Base-by-base conservation (phyloP, 306 rosid genomes). In the Cucurbita moschata region DNA sequence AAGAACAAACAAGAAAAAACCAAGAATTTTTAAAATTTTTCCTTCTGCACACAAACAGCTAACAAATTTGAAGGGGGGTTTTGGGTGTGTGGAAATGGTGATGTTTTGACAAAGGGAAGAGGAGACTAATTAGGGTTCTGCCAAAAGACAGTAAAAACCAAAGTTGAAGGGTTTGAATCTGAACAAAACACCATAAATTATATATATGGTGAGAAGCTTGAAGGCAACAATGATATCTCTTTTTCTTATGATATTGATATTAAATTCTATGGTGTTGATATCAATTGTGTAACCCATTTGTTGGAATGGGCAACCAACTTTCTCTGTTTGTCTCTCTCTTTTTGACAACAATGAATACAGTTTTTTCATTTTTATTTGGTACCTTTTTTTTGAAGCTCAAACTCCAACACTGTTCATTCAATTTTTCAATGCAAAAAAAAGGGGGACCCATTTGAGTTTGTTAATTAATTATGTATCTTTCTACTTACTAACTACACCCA, bases 81-180 rank as follows among this genome's bases (percentile, higher is more conserved):
- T 79, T 85, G n/a, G 37, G 79, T 75, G 85, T 75, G 46, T 50
- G 1, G 1, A 72, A 81, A 54, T 18, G 26, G 7, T 18, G 11
- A 77, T 76, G 72, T 26, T 76, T 77, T 70, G 61, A 68, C 50
- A 37, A 63, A 40, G 69, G 53, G 10, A 52, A 6, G 37, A 54
- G 21, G 61, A 56, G 37, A 23, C 44, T 60, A 60, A n/a, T 0
- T 73, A 81, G 73, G 73, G 54, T 86, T 89, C 79, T 81, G 87
- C 88, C 95, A 90, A 87, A 83, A 88, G 86, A 84, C 84, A 85
- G 86, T 86, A 84, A 81, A 78, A 79, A 83, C 89, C 82, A 73
- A 89, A 86, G 80, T 73, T 57, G 83, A 79, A 83, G 72, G 47
- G 56, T 83, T 86, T 82, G 79, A 83, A 82, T 82, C 81, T 66